phyloP scores from a whole-genome alignment of 1,284 basidiomycete genomes.

The Amylostereum areolatum region DNA sequence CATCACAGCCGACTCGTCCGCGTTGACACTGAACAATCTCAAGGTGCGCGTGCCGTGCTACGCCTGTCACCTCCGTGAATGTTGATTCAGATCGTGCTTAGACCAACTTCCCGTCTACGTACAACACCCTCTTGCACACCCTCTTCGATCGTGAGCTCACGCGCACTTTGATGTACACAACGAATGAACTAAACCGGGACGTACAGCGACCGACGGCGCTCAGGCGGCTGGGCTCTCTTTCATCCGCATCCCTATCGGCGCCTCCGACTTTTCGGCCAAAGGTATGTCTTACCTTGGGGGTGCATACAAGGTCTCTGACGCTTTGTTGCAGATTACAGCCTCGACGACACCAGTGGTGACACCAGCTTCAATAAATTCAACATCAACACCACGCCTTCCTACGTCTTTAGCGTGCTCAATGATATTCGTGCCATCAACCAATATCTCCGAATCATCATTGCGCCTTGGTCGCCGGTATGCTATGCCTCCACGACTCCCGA shows the following conservation, averaged over 20 bases:
- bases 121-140: slow-evolving; percentile 39
- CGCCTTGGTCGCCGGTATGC: slow-evolving; percentile 47
- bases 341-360: slow-evolving; percentile 38
- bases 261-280: slow-evolving; percentile 39
- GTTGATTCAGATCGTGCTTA: slow-evolving; percentile 14
- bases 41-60: no score
- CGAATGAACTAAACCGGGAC: not conserved
- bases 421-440: slow-evolving; percentile 42
- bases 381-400: slow-evolving; percentile 36
- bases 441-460: slow-evolving; percentile 34
- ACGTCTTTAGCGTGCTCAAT: slow-evolving; percentile 36
- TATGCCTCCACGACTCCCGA: not conserved
- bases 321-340: slow-evolving; percentile 36
- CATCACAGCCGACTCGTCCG: slow-evolving; percentile 42
- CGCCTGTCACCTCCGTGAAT: no score
- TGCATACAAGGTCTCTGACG: not conserved
- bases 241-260: slow-evolving; percentile 46
- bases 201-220: slow-evolving; percentile 37
- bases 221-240: slow-evolving; percentile 43
- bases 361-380: slow-evolving; percentile 35
- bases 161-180: not conserved
- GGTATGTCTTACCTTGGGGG: slow-evolving; percentile 14
- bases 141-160: slow-evolving; percentile 37
- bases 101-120: slow-evolving; percentile 34
- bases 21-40: slow-evolving; percentile 35